phyloP scores from a whole-genome alignment of 768 basidiomycete genomes.

The Leccinum uliginosum region DNA sequence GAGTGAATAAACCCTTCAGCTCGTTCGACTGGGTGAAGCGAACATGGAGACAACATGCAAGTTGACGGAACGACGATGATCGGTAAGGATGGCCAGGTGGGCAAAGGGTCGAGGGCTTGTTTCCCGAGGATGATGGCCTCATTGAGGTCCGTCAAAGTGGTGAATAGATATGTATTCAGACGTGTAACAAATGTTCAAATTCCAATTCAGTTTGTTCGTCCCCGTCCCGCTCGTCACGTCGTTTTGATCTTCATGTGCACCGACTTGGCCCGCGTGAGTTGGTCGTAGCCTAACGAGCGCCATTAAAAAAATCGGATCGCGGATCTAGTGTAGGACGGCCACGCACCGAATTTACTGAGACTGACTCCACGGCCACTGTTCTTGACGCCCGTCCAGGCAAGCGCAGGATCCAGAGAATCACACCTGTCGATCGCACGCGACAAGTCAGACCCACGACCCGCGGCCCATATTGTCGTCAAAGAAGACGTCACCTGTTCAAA shows the following conservation, averaged over 20 bases:
- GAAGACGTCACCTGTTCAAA: conserved; percentile 68
- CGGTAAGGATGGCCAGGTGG: too few species aligned
- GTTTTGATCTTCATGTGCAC: conserved; percentile 82
- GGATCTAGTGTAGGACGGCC: not conserved
- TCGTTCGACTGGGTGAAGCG: too few species aligned
- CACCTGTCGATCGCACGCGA: conserved; percentile 43
- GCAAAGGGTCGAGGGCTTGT: too few species aligned
- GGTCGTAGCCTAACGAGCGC: conserved; percentile 71
- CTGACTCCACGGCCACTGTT: conserved; percentile 89
- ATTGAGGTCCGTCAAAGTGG: too few species aligned
- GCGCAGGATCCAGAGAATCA: conserved; percentile 88
- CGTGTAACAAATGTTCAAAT: not conserved
- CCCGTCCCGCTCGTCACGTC: conserved; percentile 1
- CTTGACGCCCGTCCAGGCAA: conserved; percentile 95
- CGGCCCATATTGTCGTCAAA: too few species aligned
- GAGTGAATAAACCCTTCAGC: too few species aligned
- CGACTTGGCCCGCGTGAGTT: conserved; percentile 75
- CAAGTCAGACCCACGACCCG: not conserved
- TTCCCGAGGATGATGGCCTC: too few species aligned
- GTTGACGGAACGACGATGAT: too few species aligned
- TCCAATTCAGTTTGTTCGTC: not conserved
- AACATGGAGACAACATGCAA: too few species aligned
- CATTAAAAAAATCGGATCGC: not conserved
- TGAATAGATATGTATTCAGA: not conserved
- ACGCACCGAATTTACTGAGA: conserved; percentile 81